A percentile compares a stretch with the other conserved stretches of the same genome.
Conservation (phyloP, 2,329 filamentous ascomycete species). For the Talaromyces sp. region DNA sequence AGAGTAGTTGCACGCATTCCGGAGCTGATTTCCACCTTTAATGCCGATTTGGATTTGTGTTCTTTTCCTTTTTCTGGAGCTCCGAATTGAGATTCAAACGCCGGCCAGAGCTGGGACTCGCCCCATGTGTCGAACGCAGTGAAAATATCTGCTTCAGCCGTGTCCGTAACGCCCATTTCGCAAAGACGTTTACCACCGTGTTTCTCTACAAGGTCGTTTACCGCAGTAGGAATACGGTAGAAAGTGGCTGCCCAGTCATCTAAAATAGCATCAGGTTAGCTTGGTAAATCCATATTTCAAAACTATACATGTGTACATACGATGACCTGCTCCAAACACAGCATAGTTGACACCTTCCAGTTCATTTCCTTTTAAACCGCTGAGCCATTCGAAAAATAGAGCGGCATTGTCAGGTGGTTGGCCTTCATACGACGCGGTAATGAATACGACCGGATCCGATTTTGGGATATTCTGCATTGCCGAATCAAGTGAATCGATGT, state of each 20-base stretch:
- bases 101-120: conserved; percentile 52
- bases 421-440: conserved; percentile 70
- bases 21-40: conserved; percentile 48
- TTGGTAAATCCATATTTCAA: conserved; percentile 22
- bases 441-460: conserved; percentile 58
- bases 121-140: conserved; percentile 65
- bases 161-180: conserved; percentile 54
- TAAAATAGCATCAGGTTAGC: conserved; percentile 10
- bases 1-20: conserved; percentile 52
- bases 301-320: conserved; percentile 19
- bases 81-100: conserved; percentile 40
- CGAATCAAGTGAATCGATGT: conserved; percentile 54
- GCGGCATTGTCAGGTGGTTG: conserved; percentile 67
- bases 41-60: conserved; percentile 28
- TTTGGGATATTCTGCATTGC: conserved; percentile 57
- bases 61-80: conserved; percentile 14
- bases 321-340: conserved; percentile 64
- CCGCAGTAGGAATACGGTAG: conserved; percentile 59
- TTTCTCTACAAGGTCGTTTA: conserved; percentile 51
- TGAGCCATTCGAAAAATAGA: conserved; percentile 63
- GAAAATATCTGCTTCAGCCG: conserved; percentile 60
- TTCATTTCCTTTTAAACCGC: conserved; percentile 45
- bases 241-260: conserved; percentile 53
- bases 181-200: conserved; percentile 47
- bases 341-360: conserved; percentile 58